Evolutionary conservation across 257 asterid species (phyloP), one percentile per base, ranked within the genome.

Genomic region (Knoxia roxburghii): DNA sequence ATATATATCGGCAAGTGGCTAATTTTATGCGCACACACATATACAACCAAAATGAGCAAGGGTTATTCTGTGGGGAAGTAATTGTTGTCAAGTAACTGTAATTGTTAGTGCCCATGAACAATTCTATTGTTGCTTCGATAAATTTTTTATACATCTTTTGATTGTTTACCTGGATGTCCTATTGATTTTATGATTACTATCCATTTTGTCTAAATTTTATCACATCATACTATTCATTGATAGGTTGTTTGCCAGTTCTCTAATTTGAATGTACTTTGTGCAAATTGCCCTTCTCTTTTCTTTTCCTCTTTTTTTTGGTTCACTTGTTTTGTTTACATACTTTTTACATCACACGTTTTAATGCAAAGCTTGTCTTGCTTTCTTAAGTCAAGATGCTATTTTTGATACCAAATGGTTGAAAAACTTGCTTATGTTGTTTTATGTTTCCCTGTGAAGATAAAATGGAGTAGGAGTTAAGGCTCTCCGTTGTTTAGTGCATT

Each of bases 401-500:
- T 58, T 29, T 17, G 15, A 45, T 2, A 35, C 18, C 29, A 32
- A 59, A 17, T 26, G 29, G 11, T 20, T 59, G 67, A 14, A 58
- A 58, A 68, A 26, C 21, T 39, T 14, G 17, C 48, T 62, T 0
- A 23, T 62, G n/a, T 12, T 53, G 54, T 39, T 61, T 53, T 17
- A 10, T 40, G 49, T 5, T 40, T 62, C 14, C 20, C 15, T 40
- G 51, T 21, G 48, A 54, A 71, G 43, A 29, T 64, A 53, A 70
- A 55, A 35, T 18, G 64, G 27, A 30, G 63, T 72, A 65, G 55
- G 18, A 30, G 53, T 35, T 24, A 32, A 46, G 48, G 73, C 30
- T n/a, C 60, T 67, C 39, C 9, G 29, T 55, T 29, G 62, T 37
- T 48, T 70, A 24, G 27, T 64, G 64, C 52, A 33, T 56, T 69